A percentile compares a stretch with the other conserved stretches of the same genome.
phyloP scores from a whole-genome alignment of 768 basidiomycete species.

The Rhizopogon vesiculosus region DNA sequence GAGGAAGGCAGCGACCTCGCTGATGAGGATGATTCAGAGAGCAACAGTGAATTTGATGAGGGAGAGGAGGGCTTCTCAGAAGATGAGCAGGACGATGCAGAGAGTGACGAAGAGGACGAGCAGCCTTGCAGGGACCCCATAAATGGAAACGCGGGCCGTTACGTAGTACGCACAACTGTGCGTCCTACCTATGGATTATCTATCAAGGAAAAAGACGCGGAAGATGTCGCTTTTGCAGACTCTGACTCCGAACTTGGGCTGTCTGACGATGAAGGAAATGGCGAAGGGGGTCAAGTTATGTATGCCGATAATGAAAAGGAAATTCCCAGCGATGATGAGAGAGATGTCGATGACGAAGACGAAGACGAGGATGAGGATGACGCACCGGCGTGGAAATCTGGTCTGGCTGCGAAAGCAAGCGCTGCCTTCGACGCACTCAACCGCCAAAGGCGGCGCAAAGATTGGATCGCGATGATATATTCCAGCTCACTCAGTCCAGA shows the following conservation, averaged over 20 bases:
- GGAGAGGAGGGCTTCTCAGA: constrained; percentile 22
- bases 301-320: constrained; percentile 50
- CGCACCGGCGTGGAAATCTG: constrained; percentile 70
- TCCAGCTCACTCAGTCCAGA: constrained; percentile 60
- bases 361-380: constrained; percentile 31
- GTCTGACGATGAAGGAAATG: constrained; percentile 39
- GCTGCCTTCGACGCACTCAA: constrained; percentile 37
- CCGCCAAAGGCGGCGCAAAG: constrained; percentile 40
- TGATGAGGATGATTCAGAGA: constrained; percentile 25
- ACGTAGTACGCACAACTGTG: constrained; percentile 35
- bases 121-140: neutral
- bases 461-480: constrained; percentile 89
- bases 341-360: constrained; percentile 36
- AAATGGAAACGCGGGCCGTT: constrained; percentile 43
- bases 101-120: constrained; percentile 5
- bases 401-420: constrained; percentile 50
- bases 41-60: constrained; percentile 21
- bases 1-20: constrained; percentile 33
- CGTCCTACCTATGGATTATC: constrained; percentile 34
- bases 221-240: constrained; percentile 64
- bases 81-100: constrained; percentile 14
- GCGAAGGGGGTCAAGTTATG: constrained; percentile 26
- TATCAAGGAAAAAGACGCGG: constrained; percentile 29
- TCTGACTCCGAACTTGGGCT: constrained; percentile 72
- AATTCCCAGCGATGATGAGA: constrained; percentile 45